Percentiles rank a stretch among this genome's conserved stretches.
Conservation (phyloP, 192 early-diverging fungal species). For the Linnemannia hyalina region DNA sequence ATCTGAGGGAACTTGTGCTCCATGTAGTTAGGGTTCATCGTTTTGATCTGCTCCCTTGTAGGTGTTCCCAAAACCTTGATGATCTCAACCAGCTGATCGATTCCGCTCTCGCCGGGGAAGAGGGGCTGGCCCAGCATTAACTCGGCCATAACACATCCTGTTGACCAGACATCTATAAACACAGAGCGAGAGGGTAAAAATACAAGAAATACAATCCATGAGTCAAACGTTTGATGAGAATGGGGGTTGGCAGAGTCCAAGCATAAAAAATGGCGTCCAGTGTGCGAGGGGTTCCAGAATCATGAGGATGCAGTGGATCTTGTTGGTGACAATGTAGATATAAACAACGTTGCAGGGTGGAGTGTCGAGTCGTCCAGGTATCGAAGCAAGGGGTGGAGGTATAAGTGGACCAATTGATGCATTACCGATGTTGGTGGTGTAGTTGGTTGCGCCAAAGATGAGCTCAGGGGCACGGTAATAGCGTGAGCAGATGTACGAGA, state of each 20-base stretch:
- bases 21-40: constrained; percentile 98
- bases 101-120: constrained; percentile 96
- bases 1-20: constrained; percentile 99
- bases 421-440: constrained; percentile 81
- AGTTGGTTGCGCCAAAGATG: constrained; percentile 96
- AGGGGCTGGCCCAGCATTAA: constrained; percentile 93
- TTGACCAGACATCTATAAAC: constrained; percentile 90
- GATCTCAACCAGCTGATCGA: constrained; percentile 99
- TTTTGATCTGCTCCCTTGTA: constrained; percentile 93
- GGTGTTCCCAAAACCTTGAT: constrained; percentile 99
- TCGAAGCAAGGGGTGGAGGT: not conserved
- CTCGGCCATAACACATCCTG: constrained; percentile 97
- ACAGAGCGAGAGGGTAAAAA: not conserved
- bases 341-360: not conserved
- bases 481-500: constrained; percentile 97
- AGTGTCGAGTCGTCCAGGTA: not conserved
- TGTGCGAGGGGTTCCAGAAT: not conserved
- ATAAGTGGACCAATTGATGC: not conserved
- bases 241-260: not conserved
- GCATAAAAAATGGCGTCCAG: not conserved
- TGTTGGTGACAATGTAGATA: not conserved
- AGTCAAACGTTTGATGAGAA: constrained; percentile 3
- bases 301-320: not conserved
- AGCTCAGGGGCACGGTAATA: constrained; percentile 98
- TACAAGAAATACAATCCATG: not conserved